A percentile compares a stretch with the other conserved stretches of the same genome.
Evolutionary conservation across 768 basidiomycete species (phyloP).

Genomic region (Trametes coccinea): DNA sequence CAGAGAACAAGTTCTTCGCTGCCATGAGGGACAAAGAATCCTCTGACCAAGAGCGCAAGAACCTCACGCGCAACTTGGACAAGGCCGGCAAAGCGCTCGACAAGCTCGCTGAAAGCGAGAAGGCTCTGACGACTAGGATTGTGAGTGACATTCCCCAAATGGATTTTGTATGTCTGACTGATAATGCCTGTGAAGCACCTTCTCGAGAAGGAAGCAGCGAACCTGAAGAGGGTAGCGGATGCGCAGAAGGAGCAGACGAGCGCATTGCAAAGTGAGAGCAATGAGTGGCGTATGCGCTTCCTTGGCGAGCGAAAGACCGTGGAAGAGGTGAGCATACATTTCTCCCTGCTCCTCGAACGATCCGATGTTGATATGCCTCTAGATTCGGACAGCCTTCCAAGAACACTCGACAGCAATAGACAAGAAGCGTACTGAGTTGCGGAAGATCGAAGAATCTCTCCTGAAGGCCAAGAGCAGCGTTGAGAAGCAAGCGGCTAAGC

Average conservation of each 20-base stretch:
- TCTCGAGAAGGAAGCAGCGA: conserved; percentile 48
- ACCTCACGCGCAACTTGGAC: conserved; percentile 53
- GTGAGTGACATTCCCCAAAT: conserved; percentile 42
- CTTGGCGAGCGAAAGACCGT: conserved; percentile 41
- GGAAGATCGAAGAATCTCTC: conserved; percentile 50
- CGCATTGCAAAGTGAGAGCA: conserved; percentile 34
- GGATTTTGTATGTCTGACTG: too few relatives aligned
- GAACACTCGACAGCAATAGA: conserved; percentile 39
- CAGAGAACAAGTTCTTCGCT: conserved; percentile 92
- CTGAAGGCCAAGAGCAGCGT: conserved; percentile 49
- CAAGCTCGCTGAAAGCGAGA: conserved; percentile 61
- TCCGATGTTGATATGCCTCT: background rate
- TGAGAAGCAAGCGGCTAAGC: conserved; percentile 48
- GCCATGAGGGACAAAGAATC: conserved; percentile 90
- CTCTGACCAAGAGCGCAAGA: conserved; percentile 73
- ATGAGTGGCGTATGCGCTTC: conserved; percentile 35
- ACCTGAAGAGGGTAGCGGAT: conserved; percentile 35
- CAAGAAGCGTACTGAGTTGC: conserved; percentile 39
- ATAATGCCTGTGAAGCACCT: conserved; percentile 31
- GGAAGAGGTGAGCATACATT: conserved; percentile 39
- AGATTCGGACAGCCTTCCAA: conserved; percentile 13
- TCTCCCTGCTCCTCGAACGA: too few relatives aligned
- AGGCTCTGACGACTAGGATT: conserved; percentile 55
- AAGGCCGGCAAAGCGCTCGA: conserved; percentile 68
- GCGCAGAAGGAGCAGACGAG: conserved; percentile 30